Evolutionary conservation across 2,329 filamentous ascomycete species (phyloP), one percentile per base, ranked within the genome.

Genomic region (Botrytis galanthina): DNA sequence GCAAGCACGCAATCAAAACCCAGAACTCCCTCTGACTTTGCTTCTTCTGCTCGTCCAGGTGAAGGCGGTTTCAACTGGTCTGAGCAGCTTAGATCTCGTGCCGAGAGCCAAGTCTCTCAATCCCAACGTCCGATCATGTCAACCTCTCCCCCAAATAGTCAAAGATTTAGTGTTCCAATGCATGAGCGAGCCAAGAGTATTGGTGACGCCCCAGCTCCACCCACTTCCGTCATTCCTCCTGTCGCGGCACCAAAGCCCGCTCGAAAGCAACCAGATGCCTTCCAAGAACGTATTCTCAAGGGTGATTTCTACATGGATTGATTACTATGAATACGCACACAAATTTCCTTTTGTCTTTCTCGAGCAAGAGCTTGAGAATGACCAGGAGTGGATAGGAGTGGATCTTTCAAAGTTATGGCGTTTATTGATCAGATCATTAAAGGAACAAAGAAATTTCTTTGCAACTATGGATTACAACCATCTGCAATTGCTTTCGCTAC

Each of bases 231-330:
- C 10, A 73, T 68, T 62, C 72, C 75, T 78, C 84, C 85, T 78
- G 84, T 85, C 57, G 73, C 75, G 39, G 87, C 87, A 39, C 79
- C 84, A 59, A 78, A 73, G 70, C 79, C 76, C 72, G 78, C 74
- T 67, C 80, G 80, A 78, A 86, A 86, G 77, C 97, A 95, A 86
- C 95, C 95, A 44, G 96, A 99, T 84, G 92, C 92, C 76, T 96
- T 98, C 85, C 95, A 98, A 83, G 96, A 99, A 87, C 90, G 97
- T 78, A 98, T 99, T 79, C 87, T 99, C 78, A 96, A 97, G 85
- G 96, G 95, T 63, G 96, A 99, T 81, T 98, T 99, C 80, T 96
- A 96, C 85, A 98, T 98, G 94, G 95, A 98, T 81, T 97, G 86
- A 74, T 37, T 51, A 32, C 62, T 63, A 62, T 32, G 46, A 18